phyloP scores from a whole-genome alignment of 192 early-diverging fungal species.

The Dissophora globulifera region DNA sequence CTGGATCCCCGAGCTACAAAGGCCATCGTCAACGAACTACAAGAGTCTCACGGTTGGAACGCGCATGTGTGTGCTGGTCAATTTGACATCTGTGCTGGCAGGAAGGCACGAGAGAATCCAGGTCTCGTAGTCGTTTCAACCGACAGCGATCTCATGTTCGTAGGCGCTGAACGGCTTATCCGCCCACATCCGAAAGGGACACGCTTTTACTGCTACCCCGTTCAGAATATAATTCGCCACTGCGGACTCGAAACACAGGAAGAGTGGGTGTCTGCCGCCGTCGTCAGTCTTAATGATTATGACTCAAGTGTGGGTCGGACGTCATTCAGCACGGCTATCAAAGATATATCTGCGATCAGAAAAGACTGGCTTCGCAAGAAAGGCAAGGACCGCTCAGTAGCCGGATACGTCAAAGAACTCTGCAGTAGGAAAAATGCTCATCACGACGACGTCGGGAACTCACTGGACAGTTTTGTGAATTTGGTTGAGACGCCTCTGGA shows the following conservation, averaged over 20 bases:
- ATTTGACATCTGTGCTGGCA: conserved; percentile 22
- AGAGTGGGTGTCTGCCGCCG: conserved; percentile 23
- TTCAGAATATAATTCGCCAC: conserved; percentile 10
- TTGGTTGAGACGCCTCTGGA: conserved; percentile 13
- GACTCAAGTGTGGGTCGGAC: conserved; percentile 26
- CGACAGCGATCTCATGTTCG: conserved; percentile 27
- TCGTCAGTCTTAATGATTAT: conserved; percentile 28
- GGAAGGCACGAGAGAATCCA: conserved; percentile 26
- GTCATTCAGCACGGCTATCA: conserved; percentile 18
- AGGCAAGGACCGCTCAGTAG: conserved; percentile 5
- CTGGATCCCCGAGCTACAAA: conserved; percentile 18
- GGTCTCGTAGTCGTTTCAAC: conserved; percentile 20
- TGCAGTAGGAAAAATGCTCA: conserved; percentile 13
- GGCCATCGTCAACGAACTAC: conserved; percentile 19
- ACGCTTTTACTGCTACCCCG: conserved; percentile 20
- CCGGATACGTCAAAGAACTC: conserved; percentile 18
- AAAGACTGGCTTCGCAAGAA: conserved; percentile 6
- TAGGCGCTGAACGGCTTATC: conserved; percentile 22
- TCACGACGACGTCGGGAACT: conserved; percentile 8
- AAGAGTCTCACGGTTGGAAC: conserved; percentile 26
- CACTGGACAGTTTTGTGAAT: conserved; percentile 18
- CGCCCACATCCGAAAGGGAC: conserved; percentile 15
- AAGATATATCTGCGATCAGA: conserved; percentile 8
- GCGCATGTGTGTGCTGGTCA: conserved; percentile 24
- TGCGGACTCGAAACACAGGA: conserved; percentile 23